Evolutionary conservation across 1,139 yeast genomes (phyloP), one percentile per base, ranked within the genome.

Genomic region (Suzukiozyma palmioleophila): DNA sequence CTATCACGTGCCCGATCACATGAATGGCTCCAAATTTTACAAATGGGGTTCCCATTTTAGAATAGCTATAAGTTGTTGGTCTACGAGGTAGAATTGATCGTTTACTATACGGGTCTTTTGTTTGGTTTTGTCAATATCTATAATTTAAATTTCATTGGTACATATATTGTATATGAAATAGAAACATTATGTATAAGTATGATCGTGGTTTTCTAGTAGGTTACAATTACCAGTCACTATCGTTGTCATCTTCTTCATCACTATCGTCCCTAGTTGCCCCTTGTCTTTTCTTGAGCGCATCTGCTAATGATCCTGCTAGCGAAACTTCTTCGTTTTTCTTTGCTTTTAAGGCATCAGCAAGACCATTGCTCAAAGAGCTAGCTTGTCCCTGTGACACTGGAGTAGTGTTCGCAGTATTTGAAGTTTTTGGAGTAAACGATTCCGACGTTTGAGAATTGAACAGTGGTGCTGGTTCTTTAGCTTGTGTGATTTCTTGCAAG

Each of bases 251-350:
- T 33, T 85, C 95, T 13, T 82, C 92, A 33, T 81, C 92, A 48
- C 82, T 84, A 39, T 81, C 84, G 39, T 69, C 77, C 43, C 86
- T 77, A 50, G 84, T 83, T 39, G 87, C 84, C 34, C 85, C 87
- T 26, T 89, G 89, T 56, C 95, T 77, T 37, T 82, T 85, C 54
- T 83, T 87, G 52, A 92, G 74, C 0, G 97, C 97, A 47, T 86
- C 87, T 0, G 97, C 97, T 45, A 90, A 70, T 6, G 94, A 92
- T 6, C 89, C 92, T 12, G 95, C 95, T 54, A 88, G 71, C 2
- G 73, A 64, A 5, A 75, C 66, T 46, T 81, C 86, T 46, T 79
- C 85, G 38, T 73, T 76, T 55, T 81, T 77, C 58, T 81, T 81
- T 36, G 84, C 81, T 59, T 69, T 74, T 50, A 85, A 61, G 0